phyloP scores from a whole-genome alignment of 2,329 filamentous ascomycete species.

The Penicillium corylophilum region DNA sequence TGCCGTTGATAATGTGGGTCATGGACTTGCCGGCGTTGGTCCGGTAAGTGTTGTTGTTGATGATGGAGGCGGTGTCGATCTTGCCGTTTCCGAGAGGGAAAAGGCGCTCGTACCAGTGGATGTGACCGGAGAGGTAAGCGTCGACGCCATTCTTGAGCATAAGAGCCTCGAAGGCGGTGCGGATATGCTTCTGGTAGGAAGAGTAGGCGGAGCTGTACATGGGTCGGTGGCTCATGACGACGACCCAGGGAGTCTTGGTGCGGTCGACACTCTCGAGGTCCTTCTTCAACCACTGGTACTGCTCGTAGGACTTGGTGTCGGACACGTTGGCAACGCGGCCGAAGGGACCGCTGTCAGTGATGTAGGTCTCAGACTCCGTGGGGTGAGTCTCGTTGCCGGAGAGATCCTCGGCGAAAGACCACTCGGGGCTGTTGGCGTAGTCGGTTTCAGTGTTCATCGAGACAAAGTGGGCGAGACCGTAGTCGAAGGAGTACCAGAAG shows the following conservation, averaged over 20 bases:
- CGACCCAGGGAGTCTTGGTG: slow-evolving; percentile 51
- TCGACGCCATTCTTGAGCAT: slow-evolving; percentile 50
- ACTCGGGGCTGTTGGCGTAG: slow-evolving; percentile 50
- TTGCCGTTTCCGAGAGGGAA: slow-evolving; percentile 43
- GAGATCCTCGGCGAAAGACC: slow-evolving; percentile 46
- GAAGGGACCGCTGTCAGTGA: slow-evolving; percentile 53
- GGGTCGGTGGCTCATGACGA: slow-evolving; percentile 51
- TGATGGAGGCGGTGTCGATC: slow-evolving; percentile 43
- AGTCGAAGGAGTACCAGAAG: slow-evolving; percentile 58
- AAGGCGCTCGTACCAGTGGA: slow-evolving; percentile 51
- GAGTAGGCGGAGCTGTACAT: slow-evolving; percentile 51
- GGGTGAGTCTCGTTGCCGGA: slow-evolving; percentile 44
- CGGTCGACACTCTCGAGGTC: slow-evolving; percentile 49
- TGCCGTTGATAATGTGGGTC: slow-evolving; percentile 54
- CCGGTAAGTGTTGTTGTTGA: slow-evolving; percentile 51
- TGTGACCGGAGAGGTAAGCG: slow-evolving; percentile 47
- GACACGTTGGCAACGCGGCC: slow-evolving; percentile 44
- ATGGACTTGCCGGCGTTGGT: slow-evolving; percentile 51
- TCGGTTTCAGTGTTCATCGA: slow-evolving; percentile 52
- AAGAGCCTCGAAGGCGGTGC: slow-evolving; percentile 48
- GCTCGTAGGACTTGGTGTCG: slow-evolving; percentile 46
- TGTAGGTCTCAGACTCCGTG: slow-evolving; percentile 43
- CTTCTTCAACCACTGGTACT: slow-evolving; percentile 40
- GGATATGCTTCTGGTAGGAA: slow-evolving; percentile 46
- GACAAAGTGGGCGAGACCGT: slow-evolving; percentile 55